A percentile compares a stretch with the other conserved stretches of the same genome.
Evolutionary conservation across 2,329 filamentous ascomycete species (phyloP).

Genomic region (Aspergillus candidus): DNA sequence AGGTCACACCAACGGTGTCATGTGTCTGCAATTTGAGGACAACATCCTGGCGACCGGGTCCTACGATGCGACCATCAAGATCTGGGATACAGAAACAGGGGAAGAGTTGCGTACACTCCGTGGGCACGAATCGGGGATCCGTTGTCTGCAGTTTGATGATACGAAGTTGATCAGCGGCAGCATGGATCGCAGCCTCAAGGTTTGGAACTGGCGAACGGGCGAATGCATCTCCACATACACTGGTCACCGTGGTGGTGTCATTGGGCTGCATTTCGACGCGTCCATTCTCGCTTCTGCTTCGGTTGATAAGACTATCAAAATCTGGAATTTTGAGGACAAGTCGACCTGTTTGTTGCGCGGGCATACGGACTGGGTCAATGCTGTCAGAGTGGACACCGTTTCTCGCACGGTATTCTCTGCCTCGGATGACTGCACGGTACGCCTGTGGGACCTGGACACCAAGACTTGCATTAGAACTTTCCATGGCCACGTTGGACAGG

Average conservation of each 20-base stretch:
- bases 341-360: slow-evolving; percentile 73
- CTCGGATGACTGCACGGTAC: slow-evolving; percentile 86
- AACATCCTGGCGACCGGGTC: slow-evolving; percentile 88
- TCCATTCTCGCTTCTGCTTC: slow-evolving; percentile 83
- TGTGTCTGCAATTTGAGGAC: slow-evolving; percentile 75
- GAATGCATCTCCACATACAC: slow-evolving; percentile 74
- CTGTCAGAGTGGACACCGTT: slow-evolving; percentile 75
- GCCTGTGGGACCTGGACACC: slow-evolving; percentile 88
- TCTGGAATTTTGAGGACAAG: slow-evolving; percentile 86
- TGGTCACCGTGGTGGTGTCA: slow-evolving; percentile 74
- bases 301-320: slow-evolving; percentile 80
- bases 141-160: slow-evolving; percentile 89
- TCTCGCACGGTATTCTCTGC: slow-evolving; percentile 87
- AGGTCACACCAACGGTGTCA: slow-evolving; percentile 83
- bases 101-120: slow-evolving; percentile 76
- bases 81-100: slow-evolving; percentile 90
- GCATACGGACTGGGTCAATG: slow-evolving; percentile 93
- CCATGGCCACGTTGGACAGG: slow-evolving; percentile 86
- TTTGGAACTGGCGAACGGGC: slow-evolving; percentile 96
- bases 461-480: slow-evolving; percentile 70
- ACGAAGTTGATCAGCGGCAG: slow-evolving; percentile 85
- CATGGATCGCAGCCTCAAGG: slow-evolving; percentile 77
- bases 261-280: slow-evolving; percentile 80
- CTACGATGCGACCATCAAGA: slow-evolving; percentile 90
- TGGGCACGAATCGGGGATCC: slow-evolving; percentile 77